These are phyloP conservation scores for Cladosporium colombiae DNA, from an alignment of 2,329 filamentous ascomycete species.

Conservation along the genomic window DNA sequence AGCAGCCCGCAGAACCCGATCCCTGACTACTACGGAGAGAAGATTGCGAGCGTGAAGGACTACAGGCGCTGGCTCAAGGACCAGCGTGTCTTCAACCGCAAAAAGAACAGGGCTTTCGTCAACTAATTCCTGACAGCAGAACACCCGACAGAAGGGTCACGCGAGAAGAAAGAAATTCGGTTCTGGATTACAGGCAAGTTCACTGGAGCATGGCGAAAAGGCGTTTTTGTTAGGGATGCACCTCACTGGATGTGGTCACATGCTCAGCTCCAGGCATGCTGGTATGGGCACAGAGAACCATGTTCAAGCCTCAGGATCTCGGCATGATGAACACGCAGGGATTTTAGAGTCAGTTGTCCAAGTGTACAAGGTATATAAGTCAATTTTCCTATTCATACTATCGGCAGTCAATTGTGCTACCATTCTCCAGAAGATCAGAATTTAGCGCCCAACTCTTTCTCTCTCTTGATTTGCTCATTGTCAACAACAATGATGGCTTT, in stretches of 20 bases:
- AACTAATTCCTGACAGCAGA: background rate
- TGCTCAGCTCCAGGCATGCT: background rate
- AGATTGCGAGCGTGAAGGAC: conserved; percentile 88
- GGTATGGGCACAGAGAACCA: background rate
- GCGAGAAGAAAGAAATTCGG: background rate
- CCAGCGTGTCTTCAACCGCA: conserved; percentile 87
- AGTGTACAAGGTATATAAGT: conserved; percentile 13
- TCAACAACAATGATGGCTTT: conserved; percentile 59
- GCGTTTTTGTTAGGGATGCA: conserved; percentile 10
- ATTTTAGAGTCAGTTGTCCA: background rate
- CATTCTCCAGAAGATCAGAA: conserved; percentile 25
- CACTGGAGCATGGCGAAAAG: conserved; percentile 20
- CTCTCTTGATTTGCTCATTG: conserved; percentile 48
- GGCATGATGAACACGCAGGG: background rate
- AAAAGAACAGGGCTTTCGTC: conserved; percentile 62
- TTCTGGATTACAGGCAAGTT: conserved; percentile 8
- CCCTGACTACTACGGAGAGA: conserved; percentile 97
- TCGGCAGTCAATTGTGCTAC: background rate
- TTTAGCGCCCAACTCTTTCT: conserved; percentile 41
- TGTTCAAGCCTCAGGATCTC: background rate
- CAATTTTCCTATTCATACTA: background rate
- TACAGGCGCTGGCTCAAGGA: conserved; percentile 98
- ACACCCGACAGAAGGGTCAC: background rate
- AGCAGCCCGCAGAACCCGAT: conserved; percentile 91
- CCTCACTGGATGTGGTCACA: background rate